Base-by-base conservation (phyloP, 495 filamentous ascomycete genomes). In the Melanomma pulvis-pyrius region DNA sequence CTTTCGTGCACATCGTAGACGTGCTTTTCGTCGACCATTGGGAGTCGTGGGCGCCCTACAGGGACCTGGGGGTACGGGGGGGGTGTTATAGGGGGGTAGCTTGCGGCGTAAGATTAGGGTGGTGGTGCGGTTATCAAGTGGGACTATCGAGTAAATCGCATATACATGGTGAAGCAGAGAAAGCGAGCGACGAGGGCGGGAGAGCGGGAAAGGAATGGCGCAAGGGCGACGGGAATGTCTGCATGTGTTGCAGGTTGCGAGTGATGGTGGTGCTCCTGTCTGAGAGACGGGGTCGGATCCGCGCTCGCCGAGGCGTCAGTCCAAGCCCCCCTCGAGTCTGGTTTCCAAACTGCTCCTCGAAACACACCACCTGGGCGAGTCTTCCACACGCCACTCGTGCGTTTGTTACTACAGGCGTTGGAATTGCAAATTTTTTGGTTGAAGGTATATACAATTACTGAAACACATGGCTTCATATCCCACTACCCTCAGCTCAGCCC, bases 1-100 rank as follows among this genome's bases (percentile, higher is more conserved):
- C 83, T 75, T 71, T 88, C 84, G 76, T 88, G 88, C 24, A 79
- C 74, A 24, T 84, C 66, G 65, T 74, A 73, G 46, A 57, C 53
- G 61, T 72, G 70, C 59, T 72, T 72, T 60, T 72, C 70, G 65
- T 72, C 70, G 26, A 53, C 52, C 66, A 72, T 72, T 57, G 68
- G 25, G 36, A 24, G 3, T 34, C 32, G 24, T 1, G 51, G 19
- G 24, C 4, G 19, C 22, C 22, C 36, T 32, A 28, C 19, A 21
- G 57, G 52, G 51, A 25, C 34, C 29, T 19, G 25, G 63, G 47
- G 44, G 30, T 49, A 47, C 22, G 48, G 15, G 53, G 29, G n/a
- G 22, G 59, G 9, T 2, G 8, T 41, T 13, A 3, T 30, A 54
- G 32, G 54, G 68, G 65, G 44, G 51, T 29, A 34, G 63, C 55